Conservation (phyloP, 2,329 filamentous ascomycete species). For the Phyllosticta ampelicida region DNA sequence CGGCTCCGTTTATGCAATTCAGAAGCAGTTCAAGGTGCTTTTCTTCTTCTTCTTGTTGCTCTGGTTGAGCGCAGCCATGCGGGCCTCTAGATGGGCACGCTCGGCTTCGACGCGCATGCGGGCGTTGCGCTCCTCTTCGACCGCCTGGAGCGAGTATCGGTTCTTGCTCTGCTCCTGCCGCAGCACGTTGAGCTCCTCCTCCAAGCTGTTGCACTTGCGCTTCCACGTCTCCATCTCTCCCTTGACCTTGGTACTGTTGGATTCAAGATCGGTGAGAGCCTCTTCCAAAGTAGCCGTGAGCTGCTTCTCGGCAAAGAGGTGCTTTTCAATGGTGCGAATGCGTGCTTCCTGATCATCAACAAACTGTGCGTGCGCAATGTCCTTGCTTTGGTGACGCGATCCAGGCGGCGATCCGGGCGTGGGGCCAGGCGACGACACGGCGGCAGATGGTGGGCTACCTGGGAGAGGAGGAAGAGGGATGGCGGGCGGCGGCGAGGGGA, state of each 20-base stretch:
- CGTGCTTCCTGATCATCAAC: constrained; percentile 92
- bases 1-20: constrained; percentile 25
- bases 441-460: constrained; percentile 27
- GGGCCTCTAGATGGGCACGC: constrained; percentile 78
- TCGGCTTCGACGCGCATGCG: constrained; percentile 83
- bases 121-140: constrained; percentile 94
- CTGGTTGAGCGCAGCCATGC: constrained; percentile 64
- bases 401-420: constrained; percentile 43
- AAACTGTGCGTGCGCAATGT: constrained; percentile 65
- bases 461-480: constrained; percentile 94
- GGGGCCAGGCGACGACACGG: constrained; percentile 21
- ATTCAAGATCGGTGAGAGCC: constrained; percentile 86
- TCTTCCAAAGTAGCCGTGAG: constrained; percentile 92
- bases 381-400: constrained; percentile 70
- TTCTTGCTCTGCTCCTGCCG: constrained; percentile 49
- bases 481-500: constrained; percentile 87
- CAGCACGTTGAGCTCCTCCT: constrained; percentile 57
- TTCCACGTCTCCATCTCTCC: constrained; percentile 82
- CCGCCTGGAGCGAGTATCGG: constrained; percentile 65
- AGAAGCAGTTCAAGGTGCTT: constrained; percentile 95
- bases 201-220: constrained; percentile 68
- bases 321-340: constrained; percentile 93
- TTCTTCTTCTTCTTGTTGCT: constrained; percentile 93
- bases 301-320: constrained; percentile 90
- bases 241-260: constrained; percentile 84